These are phyloP conservation scores for Anacardium occidentale DNA, from an alignment of 345 rosid species.

Conservation along the genomic window DNA sequence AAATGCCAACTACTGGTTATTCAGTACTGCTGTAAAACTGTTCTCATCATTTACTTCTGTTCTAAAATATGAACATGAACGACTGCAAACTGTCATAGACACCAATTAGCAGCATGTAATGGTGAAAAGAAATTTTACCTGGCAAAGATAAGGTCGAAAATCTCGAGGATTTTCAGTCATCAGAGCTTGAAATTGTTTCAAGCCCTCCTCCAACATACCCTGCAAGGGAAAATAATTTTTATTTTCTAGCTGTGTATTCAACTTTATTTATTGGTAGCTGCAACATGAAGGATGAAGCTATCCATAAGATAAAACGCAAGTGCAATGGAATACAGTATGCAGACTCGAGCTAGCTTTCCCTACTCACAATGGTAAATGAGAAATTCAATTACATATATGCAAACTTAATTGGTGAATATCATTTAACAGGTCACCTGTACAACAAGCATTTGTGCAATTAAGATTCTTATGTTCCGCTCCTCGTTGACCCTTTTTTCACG, in stretches of 20 bases:
- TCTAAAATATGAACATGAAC: neutral
- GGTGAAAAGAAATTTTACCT: constrained; percentile 41
- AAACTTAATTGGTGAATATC: neutral
- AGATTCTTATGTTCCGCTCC: constrained; percentile 77
- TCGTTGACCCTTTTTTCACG: constrained; percentile 60
- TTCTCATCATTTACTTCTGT: neutral
- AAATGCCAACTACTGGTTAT: constrained; percentile 4
- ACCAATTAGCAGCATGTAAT: neutral
- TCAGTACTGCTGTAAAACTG: neutral
- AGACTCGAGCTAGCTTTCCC: neutral
- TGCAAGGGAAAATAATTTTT: constrained; percentile 38
- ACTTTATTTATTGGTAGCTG: neutral
- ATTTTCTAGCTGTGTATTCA: neutral
- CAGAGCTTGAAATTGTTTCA: constrained; percentile 70
- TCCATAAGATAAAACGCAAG: neutral
- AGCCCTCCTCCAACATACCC: constrained; percentile 75
- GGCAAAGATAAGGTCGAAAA: constrained; percentile 95
- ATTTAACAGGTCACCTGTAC: constrained; percentile 50
- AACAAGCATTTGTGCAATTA: constrained; percentile 87
- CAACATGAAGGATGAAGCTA: neutral
- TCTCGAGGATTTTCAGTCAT: constrained; percentile 79
- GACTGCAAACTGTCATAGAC: too few species aligned
- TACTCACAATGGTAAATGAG: neutral
- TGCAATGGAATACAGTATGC: neutral
- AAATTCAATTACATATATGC: neutral